phyloP scores from a whole-genome alignment of 2,329 filamentous ascomycete genomes.

The Cladophialophora carrionii region DNA sequence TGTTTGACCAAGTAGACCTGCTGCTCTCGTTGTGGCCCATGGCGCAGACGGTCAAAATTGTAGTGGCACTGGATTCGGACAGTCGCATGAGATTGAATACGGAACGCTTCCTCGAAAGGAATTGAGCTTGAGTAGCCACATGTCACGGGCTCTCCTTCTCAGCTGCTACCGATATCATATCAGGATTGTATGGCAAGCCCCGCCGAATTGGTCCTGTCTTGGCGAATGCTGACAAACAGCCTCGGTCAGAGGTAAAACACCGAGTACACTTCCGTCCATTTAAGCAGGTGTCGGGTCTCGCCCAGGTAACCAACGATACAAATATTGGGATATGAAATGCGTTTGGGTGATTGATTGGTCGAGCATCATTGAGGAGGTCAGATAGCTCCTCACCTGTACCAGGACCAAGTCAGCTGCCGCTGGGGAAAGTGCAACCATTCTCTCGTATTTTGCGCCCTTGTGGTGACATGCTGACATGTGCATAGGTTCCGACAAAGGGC shows the following conservation, averaged over 20 bases:
- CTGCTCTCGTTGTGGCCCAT: background rate
- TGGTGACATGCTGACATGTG: constrained; percentile 10
- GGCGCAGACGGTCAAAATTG: background rate
- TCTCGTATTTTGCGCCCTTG: constrained; percentile 7
- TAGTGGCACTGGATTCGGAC: background rate
- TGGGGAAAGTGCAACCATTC: background rate
- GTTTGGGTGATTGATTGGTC: background rate
- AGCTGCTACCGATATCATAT: background rate
- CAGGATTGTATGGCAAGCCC: background rate
- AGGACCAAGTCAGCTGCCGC: background rate
- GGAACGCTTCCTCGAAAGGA: background rate
- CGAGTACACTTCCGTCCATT: background rate
- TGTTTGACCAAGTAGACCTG: background rate
- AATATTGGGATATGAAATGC: background rate
- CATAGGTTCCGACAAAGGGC: background rate
- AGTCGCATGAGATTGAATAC: background rate
- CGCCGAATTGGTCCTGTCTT: background rate
- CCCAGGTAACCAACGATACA: background rate
- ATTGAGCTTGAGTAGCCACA: background rate
- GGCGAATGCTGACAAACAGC: background rate
- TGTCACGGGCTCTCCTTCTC: background rate
- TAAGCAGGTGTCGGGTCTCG: background rate
- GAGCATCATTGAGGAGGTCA: background rate
- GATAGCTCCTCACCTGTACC: background rate
- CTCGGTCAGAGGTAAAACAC: background rate